These are phyloP conservation scores for Trametes cubensis DNA, from an alignment of 768 basidiomycete genomes.

Conservation along the genomic window DNA sequence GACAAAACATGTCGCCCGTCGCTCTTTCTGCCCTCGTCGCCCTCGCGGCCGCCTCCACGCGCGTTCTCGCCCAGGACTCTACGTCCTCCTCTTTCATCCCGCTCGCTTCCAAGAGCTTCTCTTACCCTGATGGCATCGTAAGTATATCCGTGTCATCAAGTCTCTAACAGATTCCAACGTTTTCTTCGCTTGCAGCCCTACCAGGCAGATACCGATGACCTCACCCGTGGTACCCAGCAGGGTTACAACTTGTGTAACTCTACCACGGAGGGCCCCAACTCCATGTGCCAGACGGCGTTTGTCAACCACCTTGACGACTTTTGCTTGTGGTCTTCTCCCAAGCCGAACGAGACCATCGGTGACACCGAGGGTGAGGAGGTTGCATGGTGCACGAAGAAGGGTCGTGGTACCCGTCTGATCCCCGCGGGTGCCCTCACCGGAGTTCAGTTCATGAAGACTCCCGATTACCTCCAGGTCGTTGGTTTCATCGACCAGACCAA, in stretches of 20 bases:
- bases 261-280: constrained; percentile 60
- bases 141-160: neutral
- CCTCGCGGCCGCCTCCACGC: constrained; percentile 31
- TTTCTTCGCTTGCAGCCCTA: too few species aligned
- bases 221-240: constrained; percentile 55
- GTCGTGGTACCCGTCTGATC: constrained; percentile 73
- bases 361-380: constrained; percentile 72
- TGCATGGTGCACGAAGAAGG: constrained; percentile 75
- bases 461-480: constrained; percentile 60
- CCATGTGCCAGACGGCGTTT: constrained; percentile 71
- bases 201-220: constrained; percentile 46
- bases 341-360: constrained; percentile 56
- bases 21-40: constrained; percentile 40
- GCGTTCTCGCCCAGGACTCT: constrained; percentile 30
- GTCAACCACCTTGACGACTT: constrained; percentile 67
- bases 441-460: constrained; percentile 63
- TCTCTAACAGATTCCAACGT: too few species aligned
- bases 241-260: constrained; percentile 74
- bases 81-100: constrained; percentile 32
- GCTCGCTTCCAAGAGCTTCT: constrained; percentile 32
- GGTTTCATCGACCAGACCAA: constrained; percentile 66
- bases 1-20: constrained; percentile 37
- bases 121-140: constrained; percentile 30
- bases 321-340: constrained; percentile 64
- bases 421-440: constrained; percentile 66